These are phyloP conservation scores for Fusarium buharicum DNA, from an alignment of 2,329 filamentous ascomycete species.

Conservation along the genomic window DNA sequence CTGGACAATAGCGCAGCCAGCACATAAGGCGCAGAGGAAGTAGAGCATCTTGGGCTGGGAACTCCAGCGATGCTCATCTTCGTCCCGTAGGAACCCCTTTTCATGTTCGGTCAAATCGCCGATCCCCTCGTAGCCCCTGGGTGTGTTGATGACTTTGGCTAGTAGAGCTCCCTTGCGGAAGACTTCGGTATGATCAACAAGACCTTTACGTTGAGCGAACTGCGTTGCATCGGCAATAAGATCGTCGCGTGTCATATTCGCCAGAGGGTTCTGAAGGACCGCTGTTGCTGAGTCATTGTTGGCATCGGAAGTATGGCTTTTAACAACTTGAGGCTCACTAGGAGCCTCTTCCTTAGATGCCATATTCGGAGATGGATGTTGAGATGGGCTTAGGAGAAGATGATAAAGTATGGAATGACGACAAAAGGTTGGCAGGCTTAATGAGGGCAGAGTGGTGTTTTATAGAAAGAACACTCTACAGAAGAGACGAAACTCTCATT, in stretches of 20 bases:
- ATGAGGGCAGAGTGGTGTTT: not conserved
- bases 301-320: not conserved
- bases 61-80: conserved; percentile 68
- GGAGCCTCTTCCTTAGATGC: not conserved
- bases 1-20: conserved; percentile 63
- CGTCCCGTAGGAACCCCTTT: conserved; percentile 50
- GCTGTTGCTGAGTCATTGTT: conserved; percentile 7
- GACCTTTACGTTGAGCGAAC: conserved; percentile 47
- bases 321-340: not conserved
- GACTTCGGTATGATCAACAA: conserved; percentile 57
- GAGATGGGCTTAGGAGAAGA: not conserved
- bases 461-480: not conserved
- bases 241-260: conserved; percentile 29
- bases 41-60: conserved; percentile 56
- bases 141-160: conserved; percentile 45
- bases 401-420: not conserved
- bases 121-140: conserved; percentile 43
- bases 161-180: conserved; percentile 52
- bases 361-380: not conserved
- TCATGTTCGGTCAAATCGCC: conserved; percentile 47
- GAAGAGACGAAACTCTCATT: not conserved
- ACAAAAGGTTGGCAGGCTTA: not conserved
- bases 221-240: conserved; percentile 33
- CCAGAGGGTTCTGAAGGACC: conserved; percentile 38
- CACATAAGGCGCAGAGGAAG: conserved; percentile 61